Conservation (phyloP, 1,284 basidiomycete species). For the Ustilago xerochloae region DNA sequence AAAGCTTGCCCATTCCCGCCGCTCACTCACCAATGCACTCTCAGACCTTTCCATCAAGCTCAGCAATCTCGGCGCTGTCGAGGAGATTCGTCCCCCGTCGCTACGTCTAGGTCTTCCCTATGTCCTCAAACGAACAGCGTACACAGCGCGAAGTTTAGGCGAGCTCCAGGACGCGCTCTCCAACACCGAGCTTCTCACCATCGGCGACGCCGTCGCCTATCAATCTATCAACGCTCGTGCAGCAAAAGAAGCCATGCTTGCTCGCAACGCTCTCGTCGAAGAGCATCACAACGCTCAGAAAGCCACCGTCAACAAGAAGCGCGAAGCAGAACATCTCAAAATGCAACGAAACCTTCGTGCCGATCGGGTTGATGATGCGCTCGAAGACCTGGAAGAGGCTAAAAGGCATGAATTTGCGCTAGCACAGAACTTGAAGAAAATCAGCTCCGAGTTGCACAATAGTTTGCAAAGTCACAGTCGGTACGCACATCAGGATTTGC, state of each 20-base stretch:
- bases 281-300: slow-evolving; percentile 59
- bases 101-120: slow-evolving; percentile 41
- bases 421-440: slow-evolving; percentile 42
- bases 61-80: slow-evolving; percentile 46
- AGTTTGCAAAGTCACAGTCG: slow-evolving; percentile 58
- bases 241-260: slow-evolving; percentile 59
- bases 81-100: slow-evolving; percentile 41
- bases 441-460: slow-evolving; percentile 47
- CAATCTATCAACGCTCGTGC: slow-evolving; percentile 61
- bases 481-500: slow-evolving; percentile 61
- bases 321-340: slow-evolving; percentile 56
- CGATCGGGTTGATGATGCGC: slow-evolving; percentile 56
- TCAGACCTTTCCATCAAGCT: slow-evolving; percentile 40
- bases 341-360: slow-evolving; percentile 39
- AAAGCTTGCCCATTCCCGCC: slow-evolving; percentile 43
- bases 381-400: slow-evolving; percentile 59
- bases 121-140: slow-evolving; percentile 40
- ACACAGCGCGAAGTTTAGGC: slow-evolving; percentile 32
- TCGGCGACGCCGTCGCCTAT: slow-evolving; percentile 57
- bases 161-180: slow-evolving; percentile 43
- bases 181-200: slow-evolving; percentile 48
- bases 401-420: slow-evolving; percentile 52
- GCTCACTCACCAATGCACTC: slow-evolving; percentile 28
- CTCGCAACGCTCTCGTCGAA: slow-evolving; percentile 62
- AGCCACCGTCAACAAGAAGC: slow-evolving; percentile 49